Evolutionary conservation across 2,329 filamentous ascomycete genomes (phyloP).

Genomic region (Lecanicillium sp.): DNA sequence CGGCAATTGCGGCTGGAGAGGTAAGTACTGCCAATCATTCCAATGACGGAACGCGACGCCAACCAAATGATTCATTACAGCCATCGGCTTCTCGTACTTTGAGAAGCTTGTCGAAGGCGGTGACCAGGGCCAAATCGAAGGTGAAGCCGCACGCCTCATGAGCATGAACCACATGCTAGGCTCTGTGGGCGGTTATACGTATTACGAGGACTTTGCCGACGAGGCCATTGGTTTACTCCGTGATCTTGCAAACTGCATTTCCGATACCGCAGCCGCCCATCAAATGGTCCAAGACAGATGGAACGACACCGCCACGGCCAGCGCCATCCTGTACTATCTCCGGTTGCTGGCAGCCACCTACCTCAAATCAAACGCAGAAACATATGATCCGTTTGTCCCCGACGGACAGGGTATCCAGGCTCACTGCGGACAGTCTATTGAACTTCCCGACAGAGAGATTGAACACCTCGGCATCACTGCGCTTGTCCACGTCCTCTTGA

Average conservation of each 20-base stretch:
- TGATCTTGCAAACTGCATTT: constrained; percentile 52
- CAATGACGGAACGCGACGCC: not conserved
- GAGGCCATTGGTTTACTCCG: constrained; percentile 63
- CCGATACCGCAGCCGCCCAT: constrained; percentile 50
- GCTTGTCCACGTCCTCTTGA: constrained; percentile 70
- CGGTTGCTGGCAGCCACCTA: constrained; percentile 77
- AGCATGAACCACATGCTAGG: constrained; percentile 64
- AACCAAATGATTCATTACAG: constrained; percentile 35
- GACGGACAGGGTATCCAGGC: constrained; percentile 51
- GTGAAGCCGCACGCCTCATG: constrained; percentile 65
- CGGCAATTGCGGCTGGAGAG: constrained; percentile 96
- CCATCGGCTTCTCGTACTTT: constrained; percentile 88
- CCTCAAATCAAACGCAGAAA: constrained; percentile 65
- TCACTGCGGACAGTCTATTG: constrained; percentile 64
- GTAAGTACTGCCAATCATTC: constrained; percentile 48
- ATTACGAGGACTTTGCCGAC: constrained; percentile 75
- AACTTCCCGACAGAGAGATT: constrained; percentile 74
- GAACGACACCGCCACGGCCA: constrained; percentile 62
- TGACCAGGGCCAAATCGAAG: constrained; percentile 56
- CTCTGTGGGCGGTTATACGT: constrained; percentile 61
- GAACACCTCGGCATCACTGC: constrained; percentile 81
- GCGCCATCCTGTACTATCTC: constrained; percentile 77
- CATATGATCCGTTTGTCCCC: constrained; percentile 66
- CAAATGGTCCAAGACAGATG: constrained; percentile 55
- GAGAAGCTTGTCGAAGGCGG: constrained; percentile 69